phyloP scores from a whole-genome alignment of 257 asterid species.

The Solanum bulbocastanum region DNA sequence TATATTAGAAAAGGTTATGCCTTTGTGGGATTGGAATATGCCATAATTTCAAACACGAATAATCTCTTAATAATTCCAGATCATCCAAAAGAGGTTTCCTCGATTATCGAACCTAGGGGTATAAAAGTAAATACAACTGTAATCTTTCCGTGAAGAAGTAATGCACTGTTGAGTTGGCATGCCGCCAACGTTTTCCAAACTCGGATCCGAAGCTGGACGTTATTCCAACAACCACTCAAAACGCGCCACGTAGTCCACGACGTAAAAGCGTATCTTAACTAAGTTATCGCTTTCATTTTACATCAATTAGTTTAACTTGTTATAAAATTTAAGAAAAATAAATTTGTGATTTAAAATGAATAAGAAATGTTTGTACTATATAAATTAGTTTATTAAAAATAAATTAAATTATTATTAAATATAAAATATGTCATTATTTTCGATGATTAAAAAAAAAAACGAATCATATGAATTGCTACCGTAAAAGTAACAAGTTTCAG shows the following conservation, averaged over 20 bases:
- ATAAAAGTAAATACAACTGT: background rate
- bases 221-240: slow-evolving; percentile 1
- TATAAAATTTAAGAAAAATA: no score
- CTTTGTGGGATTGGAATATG: background rate
- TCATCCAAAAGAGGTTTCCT: background rate
- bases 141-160: background rate
- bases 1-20: background rate
- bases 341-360: no score
- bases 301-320: no score
- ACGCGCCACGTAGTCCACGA: slow-evolving; percentile 11
- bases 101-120: background rate
- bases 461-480: no score
- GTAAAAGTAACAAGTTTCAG: background rate
- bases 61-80: background rate
- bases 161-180: background rate
- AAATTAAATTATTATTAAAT: no score
- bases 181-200: background rate
- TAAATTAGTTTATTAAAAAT: no score
- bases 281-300: no score
- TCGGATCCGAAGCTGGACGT: no score
- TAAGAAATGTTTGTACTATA: no score
- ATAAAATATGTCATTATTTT: no score
- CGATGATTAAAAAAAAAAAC: no score
- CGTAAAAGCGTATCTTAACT: no score
- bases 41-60: background rate